Evolutionary conservation across 23 red algal species (phyloP), one percentile per base, ranked within the genome.

Genomic region (Rhodosorus marinus): DNA sequence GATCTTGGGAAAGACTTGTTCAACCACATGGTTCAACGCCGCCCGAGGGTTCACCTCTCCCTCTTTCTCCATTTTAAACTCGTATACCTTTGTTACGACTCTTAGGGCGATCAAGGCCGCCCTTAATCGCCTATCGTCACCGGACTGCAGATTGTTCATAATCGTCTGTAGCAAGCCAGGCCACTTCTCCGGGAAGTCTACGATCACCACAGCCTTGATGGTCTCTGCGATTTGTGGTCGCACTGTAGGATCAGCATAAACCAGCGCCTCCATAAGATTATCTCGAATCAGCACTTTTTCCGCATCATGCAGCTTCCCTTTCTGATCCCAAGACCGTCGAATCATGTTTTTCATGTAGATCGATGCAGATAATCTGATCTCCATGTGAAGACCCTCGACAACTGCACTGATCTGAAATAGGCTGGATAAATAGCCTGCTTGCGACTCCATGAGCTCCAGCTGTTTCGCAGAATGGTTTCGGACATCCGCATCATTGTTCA

Each of bases 261-360:
- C 68, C 54, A 74, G 47, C 20, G 55, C 55, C 8, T 32, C 31
- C 2, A 74, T 42, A n/a, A 74, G 31, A 49, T 15, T 2, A 51
- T 31, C 61, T 17, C 8, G 24, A 34, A 33, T 56, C 35, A 47
- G 55, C 31, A 20, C 60, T 38, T 34, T 4, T 54, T 22, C 28
- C 36, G 34, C 8, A 27, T 24, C 31, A 15, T 49, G 59, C 14
- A 49, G 33, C 4, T 22, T 19, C 46, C 26, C 53, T 59, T 9
- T 32, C 70, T 3, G 47, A 55, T 0, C 69, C 68, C 68, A 74
- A 26, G 47, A 36, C 8, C 57, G 57, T 24, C 55, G 55, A 8
- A 74, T 35, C 32, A 74, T 29, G 29, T 74, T 74, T 47, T 74
- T 74, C 38, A 74, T 30, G 14, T 60, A 60, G 20, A 74, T 35